Percentiles rank a stretch among this genome's conserved stretches.
These are phyloP conservation scores for Pueraria montana DNA, from an alignment of 306 rosid species.

Conservation along the genomic window DNA sequence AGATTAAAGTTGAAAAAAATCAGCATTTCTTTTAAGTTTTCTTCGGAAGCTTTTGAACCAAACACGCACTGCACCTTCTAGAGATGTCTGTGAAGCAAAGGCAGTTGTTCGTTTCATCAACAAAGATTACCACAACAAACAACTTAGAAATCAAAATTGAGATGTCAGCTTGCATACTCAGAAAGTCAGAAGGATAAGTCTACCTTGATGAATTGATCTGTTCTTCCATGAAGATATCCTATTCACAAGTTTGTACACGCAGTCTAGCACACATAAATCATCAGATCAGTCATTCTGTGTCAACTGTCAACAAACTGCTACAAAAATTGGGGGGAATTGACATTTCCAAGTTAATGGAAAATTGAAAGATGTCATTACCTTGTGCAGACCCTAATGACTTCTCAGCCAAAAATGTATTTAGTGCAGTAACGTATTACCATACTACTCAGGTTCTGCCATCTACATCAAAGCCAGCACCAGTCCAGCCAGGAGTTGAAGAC, in stretches of 20 bases:
- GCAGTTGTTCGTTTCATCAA: not conserved
- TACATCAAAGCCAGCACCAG: constrained; percentile 93
- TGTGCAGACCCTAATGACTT: constrained; percentile 28
- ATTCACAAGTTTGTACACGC: constrained; percentile 7
- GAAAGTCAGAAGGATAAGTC: not conserved
- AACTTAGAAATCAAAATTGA: not conserved
- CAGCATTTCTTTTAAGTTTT: not conserved
- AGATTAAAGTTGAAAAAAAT: not conserved
- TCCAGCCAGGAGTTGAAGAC: constrained; percentile 80
- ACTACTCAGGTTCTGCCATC: constrained; percentile 63
- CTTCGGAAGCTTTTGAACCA: not conserved
- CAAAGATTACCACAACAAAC: constrained; percentile 1
- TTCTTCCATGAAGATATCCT: not conserved
- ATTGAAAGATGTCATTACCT: constrained; percentile 46
- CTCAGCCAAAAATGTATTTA: constrained; percentile 39
- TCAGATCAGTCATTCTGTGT: not conserved
- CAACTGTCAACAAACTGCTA: constrained; percentile 5
- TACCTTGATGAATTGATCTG: not conserved
- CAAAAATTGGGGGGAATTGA: not conserved
- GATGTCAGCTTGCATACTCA: not conserved
- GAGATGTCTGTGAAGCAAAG: not conserved
- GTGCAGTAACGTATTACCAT: constrained; percentile 36
- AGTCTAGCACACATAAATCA: constrained; percentile 2
- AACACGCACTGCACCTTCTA: not conserved
- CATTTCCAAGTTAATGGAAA: constrained; percentile 39